Base-by-base conservation (phyloP, 495 filamentous ascomycete species). In the Darksidea phi region DNA sequence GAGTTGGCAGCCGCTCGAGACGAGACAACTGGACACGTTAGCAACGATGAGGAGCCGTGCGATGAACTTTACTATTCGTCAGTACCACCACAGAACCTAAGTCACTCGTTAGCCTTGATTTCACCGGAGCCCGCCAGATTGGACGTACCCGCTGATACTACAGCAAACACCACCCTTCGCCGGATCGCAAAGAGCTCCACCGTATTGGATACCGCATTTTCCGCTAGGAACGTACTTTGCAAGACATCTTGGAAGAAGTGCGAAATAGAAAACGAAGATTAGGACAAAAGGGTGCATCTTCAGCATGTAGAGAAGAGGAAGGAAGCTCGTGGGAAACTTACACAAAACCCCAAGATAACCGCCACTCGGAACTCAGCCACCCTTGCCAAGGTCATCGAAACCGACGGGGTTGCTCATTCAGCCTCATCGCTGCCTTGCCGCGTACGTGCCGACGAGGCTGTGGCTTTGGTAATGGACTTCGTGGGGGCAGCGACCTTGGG, bases 101-200 rank as follows among this genome's bases (percentile, higher is more conserved):
- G 18, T 10, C 17, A n/a, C 17, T 51, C 48, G 10, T 13, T 51
- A 51, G 17, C 12, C 48, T 28, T 24, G 13, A 25, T 11, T 28
- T 23, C 11, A 28, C 24, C n/a, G 13, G 17, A 11, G 11, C 48
- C 13, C n/a, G 10, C 17, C n/a, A n/a, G 48, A 6, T 23, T 11
- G 17, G 24, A 51, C 48, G 21, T 28, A 51, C 48, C 48, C 48
- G 17, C 24, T 51, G 23, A 51, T 51, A 23, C 48, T 51, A 28
- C 48, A 51, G 28, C 48, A 51, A 11, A 51, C 28, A 17, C 48
- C 48, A 51, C 48, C 48, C 24, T 51, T 51, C 48, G 21, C 48
- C n/a, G 48, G 48, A 28, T 51, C 48, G 48, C 48, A 51, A 17
- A 51, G 28, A 25, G 48, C 48, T 21, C 48, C 48, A 17, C 48